These are phyloP conservation scores for Alternaria conjuncta DNA, from an alignment of 2,329 filamentous ascomycete species.

Conservation along the genomic window DNA sequence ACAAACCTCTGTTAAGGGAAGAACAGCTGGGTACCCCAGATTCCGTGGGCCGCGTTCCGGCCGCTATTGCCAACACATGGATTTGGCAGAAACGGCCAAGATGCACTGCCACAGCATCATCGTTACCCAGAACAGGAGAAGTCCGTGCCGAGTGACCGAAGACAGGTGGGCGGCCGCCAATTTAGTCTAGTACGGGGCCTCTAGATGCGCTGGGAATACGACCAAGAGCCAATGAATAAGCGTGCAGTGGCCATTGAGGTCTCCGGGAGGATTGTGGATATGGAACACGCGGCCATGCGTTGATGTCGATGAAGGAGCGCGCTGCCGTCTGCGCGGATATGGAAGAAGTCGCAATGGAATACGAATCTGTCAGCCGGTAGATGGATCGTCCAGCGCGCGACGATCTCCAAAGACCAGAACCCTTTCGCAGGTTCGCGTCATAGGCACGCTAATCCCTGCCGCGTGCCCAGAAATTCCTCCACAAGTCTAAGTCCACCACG, in stretches of 20 bases:
- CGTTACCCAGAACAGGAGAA: constrained; percentile 14
- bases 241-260: constrained; percentile 13
- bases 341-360: not conserved
- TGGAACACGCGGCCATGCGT: constrained; percentile 3
- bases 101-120: constrained; percentile 28
- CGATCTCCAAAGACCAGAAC: constrained; percentile 8
- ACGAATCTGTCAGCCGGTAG: not conserved
- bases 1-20: not conserved
- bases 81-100: constrained; percentile 22
- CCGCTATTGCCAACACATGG: constrained; percentile 6
- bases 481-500: constrained; percentile 19
- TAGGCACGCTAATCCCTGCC: constrained; percentile 16
- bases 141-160: constrained; percentile 23
- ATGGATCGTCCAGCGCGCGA: constrained; percentile 1
- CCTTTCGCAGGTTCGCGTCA: constrained; percentile 14
- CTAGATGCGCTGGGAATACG: constrained; percentile 23
- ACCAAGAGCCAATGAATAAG: constrained; percentile 22
- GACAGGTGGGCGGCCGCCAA: constrained; percentile 19
- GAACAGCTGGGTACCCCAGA: constrained; percentile 10
- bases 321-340: not conserved
- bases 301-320: not conserved
- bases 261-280: constrained; percentile 17
- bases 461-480: constrained; percentile 21
- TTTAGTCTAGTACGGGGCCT: constrained; percentile 25
- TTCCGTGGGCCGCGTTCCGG: constrained; percentile 18